These are phyloP conservation scores for Trichosporon ovoides DNA, from an alignment of 1,284 basidiomycete species.

Conservation along the genomic window DNA sequence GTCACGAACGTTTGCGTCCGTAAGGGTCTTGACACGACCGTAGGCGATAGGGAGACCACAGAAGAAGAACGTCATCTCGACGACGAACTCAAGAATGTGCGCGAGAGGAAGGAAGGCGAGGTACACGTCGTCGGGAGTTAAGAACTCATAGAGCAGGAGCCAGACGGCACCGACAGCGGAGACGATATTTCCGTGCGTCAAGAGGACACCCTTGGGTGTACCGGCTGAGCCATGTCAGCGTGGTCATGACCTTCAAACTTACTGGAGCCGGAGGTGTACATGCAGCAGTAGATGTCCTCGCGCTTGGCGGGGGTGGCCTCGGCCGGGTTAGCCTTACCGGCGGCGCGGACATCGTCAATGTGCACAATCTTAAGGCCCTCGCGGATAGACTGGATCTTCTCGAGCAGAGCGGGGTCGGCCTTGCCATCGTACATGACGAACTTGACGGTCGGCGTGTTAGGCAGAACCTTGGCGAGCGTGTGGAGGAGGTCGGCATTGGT, in stretches of 20 bases:
- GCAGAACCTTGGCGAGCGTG: slow-evolving; percentile 63
- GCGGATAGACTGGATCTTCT: slow-evolving; percentile 43
- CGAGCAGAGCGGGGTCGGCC: slow-evolving; percentile 55
- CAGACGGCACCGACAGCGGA: slow-evolving; percentile 76
- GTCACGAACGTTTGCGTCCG: slow-evolving; percentile 79
- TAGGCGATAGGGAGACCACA: slow-evolving; percentile 62
- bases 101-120: slow-evolving; percentile 91
- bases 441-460: slow-evolving; percentile 65
- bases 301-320: slow-evolving; percentile 57
- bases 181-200: slow-evolving; percentile 82
- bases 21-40: slow-evolving; percentile 92
- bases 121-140: slow-evolving; percentile 60
- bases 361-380: slow-evolving; percentile 57
- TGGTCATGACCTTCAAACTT: slow-evolving; percentile 20
- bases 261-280: slow-evolving; percentile 81
- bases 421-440: slow-evolving; percentile 84
- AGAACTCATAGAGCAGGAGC: slow-evolving; percentile 68
- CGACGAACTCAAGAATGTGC: slow-evolving; percentile 68
- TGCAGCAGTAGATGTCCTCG: slow-evolving; percentile 78
- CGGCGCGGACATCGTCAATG: slow-evolving; percentile 64
- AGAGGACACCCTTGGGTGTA: slow-evolving; percentile 85
- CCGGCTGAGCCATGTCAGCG: slow-evolving; percentile 54
- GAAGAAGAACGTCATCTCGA: slow-evolving; percentile 48
- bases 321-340: slow-evolving; percentile 57
- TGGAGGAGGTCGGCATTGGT: slow-evolving; percentile 86